Conservation (phyloP, 1,284 basidiomycete genomes). For the Porphyrellus sp. region DNA sequence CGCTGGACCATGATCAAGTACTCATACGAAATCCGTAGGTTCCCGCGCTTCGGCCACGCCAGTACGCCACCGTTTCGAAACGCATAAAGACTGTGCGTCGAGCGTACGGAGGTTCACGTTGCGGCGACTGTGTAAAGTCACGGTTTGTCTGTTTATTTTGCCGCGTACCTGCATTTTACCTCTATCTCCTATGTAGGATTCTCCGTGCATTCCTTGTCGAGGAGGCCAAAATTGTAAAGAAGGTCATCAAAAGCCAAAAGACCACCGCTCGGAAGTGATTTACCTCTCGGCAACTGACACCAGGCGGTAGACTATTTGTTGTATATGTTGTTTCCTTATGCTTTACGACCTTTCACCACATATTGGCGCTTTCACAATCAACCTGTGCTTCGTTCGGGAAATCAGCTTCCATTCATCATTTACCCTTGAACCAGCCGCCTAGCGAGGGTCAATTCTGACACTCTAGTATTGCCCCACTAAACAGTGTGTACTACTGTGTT, state of each 20-base stretch:
- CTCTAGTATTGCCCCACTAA: too few species aligned
- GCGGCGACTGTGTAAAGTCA: conserved; percentile 88
- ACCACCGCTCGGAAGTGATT: conserved; percentile 27
- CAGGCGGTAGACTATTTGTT: neutral
- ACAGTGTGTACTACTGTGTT: too few species aligned
- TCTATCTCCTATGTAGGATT: conserved; percentile 56
- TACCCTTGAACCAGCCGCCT: too few species aligned
- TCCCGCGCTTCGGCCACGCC: conserved; percentile 87
- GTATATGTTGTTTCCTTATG: conserved; percentile 4
- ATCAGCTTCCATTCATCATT: too few species aligned
- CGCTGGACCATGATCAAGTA: neutral
- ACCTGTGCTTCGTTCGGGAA: too few species aligned
- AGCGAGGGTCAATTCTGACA: too few species aligned
- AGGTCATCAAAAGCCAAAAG: conserved; percentile 85
- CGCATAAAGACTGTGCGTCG: conserved; percentile 91
- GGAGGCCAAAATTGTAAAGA: conserved; percentile 99
- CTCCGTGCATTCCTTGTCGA: conserved; percentile 98
- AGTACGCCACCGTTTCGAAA: conserved; percentile 93
- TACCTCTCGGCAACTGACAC: neutral
- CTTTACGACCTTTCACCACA: conserved; percentile 20
- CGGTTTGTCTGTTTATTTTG: conserved; percentile 53
- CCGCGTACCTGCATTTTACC: neutral
- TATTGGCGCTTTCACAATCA: conserved; percentile 14
- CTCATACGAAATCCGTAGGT: conserved; percentile 47
- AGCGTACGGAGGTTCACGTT: conserved; percentile 94